These are phyloP conservation scores for Lenzites betulinus DNA, from an alignment of 768 basidiomycete genomes.

Conservation along the genomic window DNA sequence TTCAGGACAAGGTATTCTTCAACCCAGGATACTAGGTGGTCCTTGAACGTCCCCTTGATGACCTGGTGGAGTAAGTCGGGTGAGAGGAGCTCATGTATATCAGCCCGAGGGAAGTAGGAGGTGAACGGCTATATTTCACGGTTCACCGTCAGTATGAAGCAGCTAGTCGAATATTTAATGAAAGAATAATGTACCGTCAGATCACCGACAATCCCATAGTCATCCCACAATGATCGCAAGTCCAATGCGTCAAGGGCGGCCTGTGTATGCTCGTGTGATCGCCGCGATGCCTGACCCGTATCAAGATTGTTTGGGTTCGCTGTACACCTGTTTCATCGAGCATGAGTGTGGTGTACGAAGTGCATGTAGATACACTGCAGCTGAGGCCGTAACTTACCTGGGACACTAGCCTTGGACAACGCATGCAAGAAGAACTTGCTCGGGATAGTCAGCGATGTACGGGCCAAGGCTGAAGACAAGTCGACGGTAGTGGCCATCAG, in stretches of 20 bases:
- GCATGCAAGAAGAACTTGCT: too few relatives aligned
- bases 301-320: background rate
- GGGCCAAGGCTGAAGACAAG: conserved; percentile 25
- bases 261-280: conserved; percentile 10
- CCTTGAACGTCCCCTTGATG: conserved; percentile 17
- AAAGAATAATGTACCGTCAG: background rate
- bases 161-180: background rate
- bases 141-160: too few relatives aligned
- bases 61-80: conserved; percentile 23
- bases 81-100: conserved; percentile 25
- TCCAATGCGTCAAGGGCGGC: background rate
- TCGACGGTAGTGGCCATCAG: conserved; percentile 15
- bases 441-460: conserved; percentile 28
- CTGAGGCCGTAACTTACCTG: too few relatives aligned
- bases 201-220: conserved; percentile 20
- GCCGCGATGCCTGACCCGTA: too few relatives aligned
- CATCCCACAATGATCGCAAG: conserved; percentile 16
- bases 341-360: too few relatives aligned
- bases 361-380: too few relatives aligned
- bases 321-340: too few relatives aligned
- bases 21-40: conserved; percentile 26
- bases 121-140: too few relatives aligned
- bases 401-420: too few relatives aligned
- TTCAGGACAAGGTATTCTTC: conserved; percentile 22
- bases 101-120: conserved; percentile 21